A percentile compares a stretch with the other conserved stretches of the same genome.
phyloP scores from a whole-genome alignment of 192 early-diverging fungal species.

The Backusella morwellensis region DNA sequence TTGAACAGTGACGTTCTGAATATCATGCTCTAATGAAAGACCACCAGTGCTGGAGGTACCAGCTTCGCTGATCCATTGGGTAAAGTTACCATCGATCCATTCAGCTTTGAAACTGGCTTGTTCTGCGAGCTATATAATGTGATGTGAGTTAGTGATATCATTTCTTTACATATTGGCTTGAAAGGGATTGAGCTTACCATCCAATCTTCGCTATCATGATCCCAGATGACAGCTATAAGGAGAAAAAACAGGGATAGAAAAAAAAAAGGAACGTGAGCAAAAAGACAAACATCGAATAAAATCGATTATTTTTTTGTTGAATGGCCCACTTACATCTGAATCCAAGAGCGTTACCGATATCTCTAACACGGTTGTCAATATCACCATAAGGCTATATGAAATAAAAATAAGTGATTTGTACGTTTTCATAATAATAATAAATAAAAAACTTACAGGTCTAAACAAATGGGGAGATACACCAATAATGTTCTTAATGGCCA shows the following conservation, averaged over 20 bases:
- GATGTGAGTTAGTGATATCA: neutral
- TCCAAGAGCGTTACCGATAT: conserved; percentile 50
- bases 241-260: neutral
- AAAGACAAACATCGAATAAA: neutral
- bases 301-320: neutral
- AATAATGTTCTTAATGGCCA: conserved; percentile 49
- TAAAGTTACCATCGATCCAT: conserved; percentile 38
- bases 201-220: conserved; percentile 56
- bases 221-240: conserved; percentile 51
- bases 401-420: neutral
- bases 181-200: conserved; percentile 10
- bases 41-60: conserved; percentile 40
- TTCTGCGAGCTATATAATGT: conserved; percentile 19
- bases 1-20: conserved; percentile 44
- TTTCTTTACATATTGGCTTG: neutral
- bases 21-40: conserved; percentile 52
- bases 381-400: conserved; percentile 59
- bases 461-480: conserved; percentile 47
- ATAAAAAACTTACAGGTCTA: conserved; percentile 33
- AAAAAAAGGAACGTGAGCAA: conserved; percentile 6
- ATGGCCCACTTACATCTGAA: conserved; percentile 17
- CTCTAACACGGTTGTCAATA: conserved; percentile 65
- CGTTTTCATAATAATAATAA: neutral
- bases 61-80: conserved; percentile 43
- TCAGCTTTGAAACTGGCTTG: conserved; percentile 22